Conservation (phyloP, 2,329 filamentous ascomycete species). For the Aaosphaeria arxii region DNA sequence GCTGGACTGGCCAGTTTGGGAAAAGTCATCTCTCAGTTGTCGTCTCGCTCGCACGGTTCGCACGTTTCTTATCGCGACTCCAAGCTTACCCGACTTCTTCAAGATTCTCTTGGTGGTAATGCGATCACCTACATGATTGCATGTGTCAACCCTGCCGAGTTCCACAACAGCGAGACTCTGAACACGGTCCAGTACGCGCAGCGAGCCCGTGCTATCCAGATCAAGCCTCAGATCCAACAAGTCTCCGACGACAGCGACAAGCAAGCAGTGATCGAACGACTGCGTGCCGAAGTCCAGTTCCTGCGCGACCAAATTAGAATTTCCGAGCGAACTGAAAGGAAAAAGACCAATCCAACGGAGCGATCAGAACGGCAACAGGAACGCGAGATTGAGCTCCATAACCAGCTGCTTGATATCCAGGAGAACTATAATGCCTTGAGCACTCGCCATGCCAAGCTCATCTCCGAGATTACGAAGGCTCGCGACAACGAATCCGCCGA, state of each 20-base stretch:
- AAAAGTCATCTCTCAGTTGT: constrained; percentile 97
- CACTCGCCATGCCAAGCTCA: constrained; percentile 90
- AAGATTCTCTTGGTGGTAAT: constrained; percentile 94
- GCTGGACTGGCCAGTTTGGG: constrained; percentile 90
- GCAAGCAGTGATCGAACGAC: constrained; percentile 85
- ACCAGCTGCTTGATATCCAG: constrained; percentile 86
- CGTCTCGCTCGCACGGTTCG: constrained; percentile 78
- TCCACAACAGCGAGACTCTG: constrained; percentile 93
- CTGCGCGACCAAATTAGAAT: constrained; percentile 89
- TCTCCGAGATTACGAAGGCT: constrained; percentile 87
- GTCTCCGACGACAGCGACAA: constrained; percentile 87
- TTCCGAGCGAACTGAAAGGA: constrained; percentile 65
- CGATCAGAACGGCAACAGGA: constrained; percentile 76
- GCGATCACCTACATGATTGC: constrained; percentile 99
- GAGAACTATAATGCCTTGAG: constrained; percentile 93
- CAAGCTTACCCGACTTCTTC: constrained; percentile 88
- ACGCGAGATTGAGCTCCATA: constrained; percentile 85
- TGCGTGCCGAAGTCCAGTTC: constrained; percentile 92
- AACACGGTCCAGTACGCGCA: constrained; percentile 97
- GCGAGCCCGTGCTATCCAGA: constrained; percentile 92
- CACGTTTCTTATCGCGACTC: constrained; percentile 98
- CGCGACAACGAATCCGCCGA: constrained; percentile 62
- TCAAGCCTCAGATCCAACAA: constrained; percentile 94
- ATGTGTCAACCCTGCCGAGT: constrained; percentile 94
- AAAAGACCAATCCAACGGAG: constrained; percentile 59